Evolutionary conservation across 345 rosid genomes (phyloP).

Genomic region (Arabis alpina): DNA sequence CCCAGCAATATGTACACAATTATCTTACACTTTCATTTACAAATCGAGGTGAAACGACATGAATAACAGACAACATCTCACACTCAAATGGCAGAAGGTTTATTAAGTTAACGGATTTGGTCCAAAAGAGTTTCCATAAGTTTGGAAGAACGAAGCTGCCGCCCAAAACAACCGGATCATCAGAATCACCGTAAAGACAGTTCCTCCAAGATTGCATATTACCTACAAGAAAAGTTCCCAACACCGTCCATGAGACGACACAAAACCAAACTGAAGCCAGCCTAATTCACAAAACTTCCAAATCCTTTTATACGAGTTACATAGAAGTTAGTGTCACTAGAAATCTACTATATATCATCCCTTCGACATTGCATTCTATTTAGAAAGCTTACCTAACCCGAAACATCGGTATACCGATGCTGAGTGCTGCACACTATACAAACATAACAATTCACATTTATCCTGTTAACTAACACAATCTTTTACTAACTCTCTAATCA

Average conservation of each 20-base stretch:
- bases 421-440: not conserved
- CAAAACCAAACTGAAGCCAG: not conserved
- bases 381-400: not conserved
- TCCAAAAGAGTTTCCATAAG: constrained; percentile 48
- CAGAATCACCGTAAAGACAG: constrained; percentile 63
- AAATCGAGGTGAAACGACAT: not conserved
- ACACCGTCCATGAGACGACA: not conserved
- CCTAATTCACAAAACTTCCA: not conserved
- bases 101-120: constrained; percentile 32
- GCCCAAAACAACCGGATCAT: constrained; percentile 70
- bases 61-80: constrained; percentile 5
- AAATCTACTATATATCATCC: too few species aligned
- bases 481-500: not conserved
- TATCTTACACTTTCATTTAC: not conserved
- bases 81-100: not conserved
- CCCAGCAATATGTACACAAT: not conserved
- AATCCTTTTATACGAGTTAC: too few species aligned
- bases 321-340: too few species aligned
- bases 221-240: constrained; percentile 46
- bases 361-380: not conserved
- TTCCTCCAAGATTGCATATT: constrained; percentile 73
- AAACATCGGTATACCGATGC: not conserved
- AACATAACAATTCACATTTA: not conserved
- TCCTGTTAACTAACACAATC: not conserved
- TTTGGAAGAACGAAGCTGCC: constrained; percentile 61